Evolutionary conservation across 306 rosid species (phyloP), one percentile per base, ranked within the genome.

Genomic region (Oxytropis ochrocephala): DNA sequence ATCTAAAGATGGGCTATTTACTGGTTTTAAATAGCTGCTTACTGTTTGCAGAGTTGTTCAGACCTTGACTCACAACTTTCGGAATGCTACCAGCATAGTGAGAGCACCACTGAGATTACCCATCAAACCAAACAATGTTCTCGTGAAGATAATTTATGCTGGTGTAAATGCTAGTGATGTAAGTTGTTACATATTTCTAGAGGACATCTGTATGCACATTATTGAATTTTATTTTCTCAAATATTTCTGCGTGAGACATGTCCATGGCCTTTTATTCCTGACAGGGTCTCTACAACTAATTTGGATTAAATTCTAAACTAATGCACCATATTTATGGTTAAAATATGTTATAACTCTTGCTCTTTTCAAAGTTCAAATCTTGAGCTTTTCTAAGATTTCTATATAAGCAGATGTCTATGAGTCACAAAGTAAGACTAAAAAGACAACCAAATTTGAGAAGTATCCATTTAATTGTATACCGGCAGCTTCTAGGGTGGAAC

Each of bases 101-200:
- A 86, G 82, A 11, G 24, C 82, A 13, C 85, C 96, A 56, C 79
- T 94, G 75, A 82, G 88, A 64, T 56, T 90, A 72, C 98, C 98
- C 53, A 68, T 94, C 78, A 69, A 78, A 73, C 85, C 91, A 50
- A 72, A 82, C 39, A 58, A 82, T n/a, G 95, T 94, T 78, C 88
- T 94, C 33, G 86, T 93, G 67, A 93, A 93, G 82, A 83, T 93
- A 61, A 76, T 90, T 71, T 88, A 87, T 86, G 97, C 97, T 74
- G 97, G 98, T 11, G 98, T 94, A 75, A 94, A 94, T 73, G 98
- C 98, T 72, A 90, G 98, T 69, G 98, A 94, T 84, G 98, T 94
- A 88, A 93, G 98, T 86, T 70, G 32, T 53, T 18, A 46, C 62
- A 9, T 75, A 41, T 67, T 79, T 70, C 71, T 74, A 36, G 57